Percentiles rank a stretch among this genome's conserved stretches.
Conservation (phyloP, 805 yeast species). For the Schwanniomyces pseudopolymorphus region DNA sequence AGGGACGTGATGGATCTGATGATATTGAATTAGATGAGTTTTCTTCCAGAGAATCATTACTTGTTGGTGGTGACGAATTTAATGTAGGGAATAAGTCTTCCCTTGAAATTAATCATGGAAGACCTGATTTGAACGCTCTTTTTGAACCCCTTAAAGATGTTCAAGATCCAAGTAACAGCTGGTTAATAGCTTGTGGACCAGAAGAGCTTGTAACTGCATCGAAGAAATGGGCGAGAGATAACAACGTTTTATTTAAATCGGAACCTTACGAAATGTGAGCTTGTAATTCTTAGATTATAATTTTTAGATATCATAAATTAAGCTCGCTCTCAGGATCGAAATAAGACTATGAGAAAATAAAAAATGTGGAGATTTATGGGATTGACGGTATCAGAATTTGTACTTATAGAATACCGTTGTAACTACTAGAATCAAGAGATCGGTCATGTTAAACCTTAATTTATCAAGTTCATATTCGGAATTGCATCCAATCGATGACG, state of each 20-base stretch:
- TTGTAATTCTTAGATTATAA: neutral
- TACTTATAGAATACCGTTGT: no score
- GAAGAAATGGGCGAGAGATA: conserved; percentile 31
- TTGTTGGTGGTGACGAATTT: conserved; percentile 13
- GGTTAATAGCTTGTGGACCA: conserved; percentile 65
- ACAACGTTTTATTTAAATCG: conserved; percentile 37
- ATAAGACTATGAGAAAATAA: no score
- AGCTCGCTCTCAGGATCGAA: conserved; percentile 94
- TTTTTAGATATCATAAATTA: conserved; percentile 21
- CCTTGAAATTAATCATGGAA: conserved; percentile 26
- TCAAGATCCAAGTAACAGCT: conserved; percentile 38
- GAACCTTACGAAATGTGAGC: conserved; percentile 43
- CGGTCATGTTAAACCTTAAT: no score
- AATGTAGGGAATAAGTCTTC: neutral
- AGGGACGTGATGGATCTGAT: conserved; percentile 13
- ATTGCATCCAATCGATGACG: no score
- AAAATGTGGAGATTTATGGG: no score
- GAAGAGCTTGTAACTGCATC: conserved; percentile 41
- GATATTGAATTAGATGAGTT: conserved; percentile 23
- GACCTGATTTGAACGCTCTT: conserved; percentile 43
- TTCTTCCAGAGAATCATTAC: conserved; percentile 12
- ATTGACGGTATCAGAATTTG: no score
- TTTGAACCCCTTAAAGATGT: conserved; percentile 28
- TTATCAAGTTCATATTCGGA: no score
- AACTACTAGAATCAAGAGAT: no score